Evolutionary conservation across 176 grass and related monocot species (phyloP).

Genomic region (Cocos nucifera): DNA sequence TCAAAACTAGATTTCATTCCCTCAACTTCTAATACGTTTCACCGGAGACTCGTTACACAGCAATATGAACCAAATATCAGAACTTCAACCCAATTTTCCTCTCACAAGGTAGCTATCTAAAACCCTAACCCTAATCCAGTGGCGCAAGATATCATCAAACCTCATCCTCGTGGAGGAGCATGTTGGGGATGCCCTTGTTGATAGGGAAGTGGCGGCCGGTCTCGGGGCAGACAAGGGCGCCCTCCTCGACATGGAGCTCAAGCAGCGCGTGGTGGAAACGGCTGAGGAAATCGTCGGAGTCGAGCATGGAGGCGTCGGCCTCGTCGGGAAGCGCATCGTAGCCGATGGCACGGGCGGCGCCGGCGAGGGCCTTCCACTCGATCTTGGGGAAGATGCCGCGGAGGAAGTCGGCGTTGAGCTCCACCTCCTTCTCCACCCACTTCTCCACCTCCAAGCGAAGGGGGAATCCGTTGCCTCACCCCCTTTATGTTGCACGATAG

Average conservation of each 20-base stretch:
- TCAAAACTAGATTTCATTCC: too few relatives aligned
- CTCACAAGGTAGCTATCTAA: too few relatives aligned
- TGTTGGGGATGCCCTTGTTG: slow-evolving; percentile 93
- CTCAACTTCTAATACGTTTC: too few relatives aligned
- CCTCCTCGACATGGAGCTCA: slow-evolving; percentile 74
- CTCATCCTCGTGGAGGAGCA: slow-evolving; percentile 97
- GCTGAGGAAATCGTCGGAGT: slow-evolving; percentile 42
- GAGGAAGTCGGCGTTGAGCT: slow-evolving; percentile 93
- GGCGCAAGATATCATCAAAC: slow-evolving; percentile 21
- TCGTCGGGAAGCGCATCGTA: slow-evolving; percentile 40
- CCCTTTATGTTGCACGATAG: slow-evolving; percentile 16
- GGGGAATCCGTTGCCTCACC: slow-evolving; percentile 10
- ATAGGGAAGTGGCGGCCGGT: slow-evolving; percentile 32
- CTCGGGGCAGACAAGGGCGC: slow-evolving; percentile 79
- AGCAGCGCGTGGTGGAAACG: slow-evolving; percentile 88
- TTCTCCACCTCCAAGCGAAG: slow-evolving; percentile 10
- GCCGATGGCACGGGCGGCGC: slow-evolving; percentile 37
- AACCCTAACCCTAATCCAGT: too few relatives aligned
- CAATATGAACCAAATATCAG: too few relatives aligned
- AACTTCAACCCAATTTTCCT: too few relatives aligned
- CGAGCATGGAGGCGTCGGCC: slow-evolving; percentile 22
- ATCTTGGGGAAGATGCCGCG: slow-evolving; percentile 77
- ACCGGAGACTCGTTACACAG: too few relatives aligned
- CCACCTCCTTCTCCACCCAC: slow-evolving; percentile 62
- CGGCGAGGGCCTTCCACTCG: slow-evolving; percentile 72